Percentiles rank a stretch among this genome's conserved stretches.
These are phyloP conservation scores for Bjerkandera adusta DNA, from an alignment of 1,284 basidiomycete species.

Conservation along the genomic window DNA sequence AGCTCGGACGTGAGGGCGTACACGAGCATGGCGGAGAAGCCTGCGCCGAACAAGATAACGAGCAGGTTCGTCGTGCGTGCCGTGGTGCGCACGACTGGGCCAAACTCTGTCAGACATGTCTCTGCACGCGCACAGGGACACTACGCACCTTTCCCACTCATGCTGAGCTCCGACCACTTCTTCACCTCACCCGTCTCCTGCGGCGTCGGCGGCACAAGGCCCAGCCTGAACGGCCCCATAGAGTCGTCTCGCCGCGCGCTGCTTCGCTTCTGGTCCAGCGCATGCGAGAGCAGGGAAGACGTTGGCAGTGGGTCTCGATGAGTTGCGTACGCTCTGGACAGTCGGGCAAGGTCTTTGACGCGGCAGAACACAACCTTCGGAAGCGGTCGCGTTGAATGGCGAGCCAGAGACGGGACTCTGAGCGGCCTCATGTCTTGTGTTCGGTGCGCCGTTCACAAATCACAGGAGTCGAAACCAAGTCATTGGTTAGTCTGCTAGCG, in stretches of 20 bases:
- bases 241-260: conserved; percentile 47
- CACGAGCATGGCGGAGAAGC: conserved; percentile 76
- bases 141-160: conserved; percentile 77
- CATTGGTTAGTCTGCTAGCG: too few species aligned
- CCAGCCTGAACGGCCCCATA: conserved; percentile 83
- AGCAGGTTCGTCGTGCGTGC: conserved; percentile 79
- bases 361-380: too few species aligned
- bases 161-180: conserved; percentile 82
- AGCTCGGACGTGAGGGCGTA: conserved; percentile 87
- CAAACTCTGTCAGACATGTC: neutral
- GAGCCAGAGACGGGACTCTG: too few species aligned
- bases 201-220: conserved; percentile 56
- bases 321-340: conserved; percentile 43
- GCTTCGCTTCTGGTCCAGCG: conserved; percentile 60
- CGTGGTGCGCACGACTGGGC: conserved; percentile 73
- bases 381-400: too few species aligned
- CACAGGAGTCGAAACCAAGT: too few species aligned
- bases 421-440: too few species aligned
- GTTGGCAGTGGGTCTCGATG: conserved; percentile 44
- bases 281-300: conserved; percentile 59
- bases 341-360: too few species aligned
- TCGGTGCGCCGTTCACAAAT: too few species aligned
- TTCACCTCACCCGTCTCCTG: conserved; percentile 56
- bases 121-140: neutral
- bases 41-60: conserved; percentile 83